phyloP scores from a whole-genome alignment of 441 rosid species.

The Euphorbia celastroides region DNA sequence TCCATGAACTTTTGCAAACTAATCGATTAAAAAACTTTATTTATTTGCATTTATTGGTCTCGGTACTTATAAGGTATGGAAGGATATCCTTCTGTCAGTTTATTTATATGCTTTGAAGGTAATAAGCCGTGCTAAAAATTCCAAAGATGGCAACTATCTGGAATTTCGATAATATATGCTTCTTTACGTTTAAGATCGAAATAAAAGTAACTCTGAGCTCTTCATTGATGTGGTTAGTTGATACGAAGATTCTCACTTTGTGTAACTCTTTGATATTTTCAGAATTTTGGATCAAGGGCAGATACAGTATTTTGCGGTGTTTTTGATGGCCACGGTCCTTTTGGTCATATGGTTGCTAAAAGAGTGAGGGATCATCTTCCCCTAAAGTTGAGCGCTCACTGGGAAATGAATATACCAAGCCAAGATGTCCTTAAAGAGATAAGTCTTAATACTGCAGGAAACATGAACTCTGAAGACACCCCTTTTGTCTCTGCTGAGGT shows the following conservation, averaged over 20 bases:
- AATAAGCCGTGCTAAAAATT: not conserved
- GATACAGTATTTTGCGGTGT: slow-evolving; percentile 95
- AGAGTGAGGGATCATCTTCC: slow-evolving; percentile 95
- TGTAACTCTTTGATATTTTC: slow-evolving; percentile 1
- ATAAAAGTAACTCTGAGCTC: not conserved
- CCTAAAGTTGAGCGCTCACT: slow-evolving; percentile 64
- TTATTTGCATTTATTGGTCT: slow-evolving; percentile 10
- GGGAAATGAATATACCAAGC: slow-evolving; percentile 55
- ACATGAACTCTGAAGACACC: slow-evolving; percentile 49
- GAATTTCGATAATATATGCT: not conserved
- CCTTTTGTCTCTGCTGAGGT: slow-evolving; percentile 65
- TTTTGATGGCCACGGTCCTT: slow-evolving; percentile 99
- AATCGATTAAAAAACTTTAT: not conserved
- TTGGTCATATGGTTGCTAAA: slow-evolving; percentile 95
- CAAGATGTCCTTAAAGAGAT: slow-evolving; percentile 48
- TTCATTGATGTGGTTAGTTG: slow-evolving; percentile 3
- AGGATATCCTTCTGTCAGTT: not conserved
- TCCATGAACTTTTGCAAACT: not conserved
- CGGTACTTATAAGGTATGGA: not conserved
- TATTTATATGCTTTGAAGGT: not conserved
- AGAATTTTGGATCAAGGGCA: slow-evolving; percentile 84
- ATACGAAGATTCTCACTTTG: not conserved
- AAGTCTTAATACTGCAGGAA: slow-evolving; percentile 45
- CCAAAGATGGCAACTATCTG: not conserved
- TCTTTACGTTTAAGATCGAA: not conserved